These are phyloP conservation scores for Aspergillus chevalieri DNA, from an alignment of 2,329 filamentous ascomycete genomes.

Conservation along the genomic window DNA sequence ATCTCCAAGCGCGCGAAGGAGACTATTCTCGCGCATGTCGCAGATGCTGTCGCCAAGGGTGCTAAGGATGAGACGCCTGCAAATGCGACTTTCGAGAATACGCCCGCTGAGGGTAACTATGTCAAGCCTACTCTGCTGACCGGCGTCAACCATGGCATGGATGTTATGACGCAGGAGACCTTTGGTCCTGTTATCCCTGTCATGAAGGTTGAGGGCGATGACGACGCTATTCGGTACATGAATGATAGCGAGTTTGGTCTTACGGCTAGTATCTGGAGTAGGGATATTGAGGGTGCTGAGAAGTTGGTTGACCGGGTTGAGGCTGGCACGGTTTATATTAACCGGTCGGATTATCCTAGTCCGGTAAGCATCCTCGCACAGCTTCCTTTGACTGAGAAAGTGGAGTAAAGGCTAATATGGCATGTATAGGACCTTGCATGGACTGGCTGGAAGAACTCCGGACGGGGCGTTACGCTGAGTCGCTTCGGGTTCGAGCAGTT, in stretches of 20 bases:
- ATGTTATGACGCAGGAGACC: slow-evolving; percentile 87
- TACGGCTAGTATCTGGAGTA: slow-evolving; percentile 96
- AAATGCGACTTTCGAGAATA: slow-evolving; percentile 67
- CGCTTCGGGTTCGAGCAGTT: slow-evolving; percentile 92
- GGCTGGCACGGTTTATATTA: slow-evolving; percentile 93
- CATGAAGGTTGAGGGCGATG: slow-evolving; percentile 75
- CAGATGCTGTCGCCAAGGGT: slow-evolving; percentile 75
- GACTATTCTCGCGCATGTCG: slow-evolving; percentile 69
- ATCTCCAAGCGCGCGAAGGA: slow-evolving; percentile 74
- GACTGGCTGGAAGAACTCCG: slow-evolving; percentile 97
- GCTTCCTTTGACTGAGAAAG: background rate
- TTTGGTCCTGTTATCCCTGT: slow-evolving; percentile 90
- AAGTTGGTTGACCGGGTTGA: slow-evolving; percentile 75
- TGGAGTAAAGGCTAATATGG: background rate
- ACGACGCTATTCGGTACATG: slow-evolving; percentile 78
- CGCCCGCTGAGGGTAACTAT: slow-evolving; percentile 76
- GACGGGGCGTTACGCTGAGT: slow-evolving; percentile 83
- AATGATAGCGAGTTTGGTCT: slow-evolving; percentile 92
- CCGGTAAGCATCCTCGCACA: slow-evolving; percentile 58
- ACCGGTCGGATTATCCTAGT: slow-evolving; percentile 85
- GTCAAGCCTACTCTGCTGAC: slow-evolving; percentile 79
- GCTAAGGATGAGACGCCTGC: slow-evolving; percentile 78
- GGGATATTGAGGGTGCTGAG: slow-evolving; percentile 69
- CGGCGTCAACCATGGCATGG: slow-evolving; percentile 74
- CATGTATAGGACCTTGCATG: slow-evolving; percentile 72